Base-by-base conservation (phyloP, 2,329 filamentous ascomycete species). In the Zalaria obscura region DNA sequence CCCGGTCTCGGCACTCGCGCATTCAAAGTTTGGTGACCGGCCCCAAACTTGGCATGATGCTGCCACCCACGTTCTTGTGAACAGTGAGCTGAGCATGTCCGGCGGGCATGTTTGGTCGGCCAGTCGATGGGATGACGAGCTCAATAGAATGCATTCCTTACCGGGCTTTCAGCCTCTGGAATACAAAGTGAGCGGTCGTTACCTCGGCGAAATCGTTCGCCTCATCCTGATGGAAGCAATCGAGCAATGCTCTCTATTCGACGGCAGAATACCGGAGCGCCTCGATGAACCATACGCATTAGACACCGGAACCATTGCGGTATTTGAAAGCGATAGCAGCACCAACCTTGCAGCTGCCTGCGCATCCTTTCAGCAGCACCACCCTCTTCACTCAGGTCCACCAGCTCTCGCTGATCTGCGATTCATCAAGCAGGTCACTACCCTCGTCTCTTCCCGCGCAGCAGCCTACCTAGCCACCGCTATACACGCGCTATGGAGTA, bases 1-100 rank as follows among this genome's bases (percentile, higher is more conserved):
- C 28, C 76, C 76, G 3, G 67, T 73, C 8, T 55, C 58, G 28
- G 65, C 68, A 31, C 66, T 80, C 32, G 69, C 70, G 3, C 52
- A 55, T 11, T 60, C 64, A 39, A 80, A 80, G 48, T 77, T 75
- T 53, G 73, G 72, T 27, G 52, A 55, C 27, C 66, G 76, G 39
- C 67, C 73, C 1, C 59, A 67, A 10, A 65, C 64, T 33, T 77
- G 73, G 73, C 67, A 72, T 43, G 63, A 68, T 27, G 62, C 67
- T 34, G 73, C 75, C n/a, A 65, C 69, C 27, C 68, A 75, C 45
- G 76, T 80, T 28, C 70, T 80, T 40, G 68, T 78, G 50, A 80
- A 80, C 54, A 79, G 72, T 5, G 76, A 80, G 53, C 62, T 78
- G 50, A 78, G 75, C 61, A 78, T 80, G 75, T 78, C 78, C 47